Percentiles rank a stretch among this genome's conserved stretches.
Conservation (phyloP, 75 land plant species). For the Cupressus sempervirens region DNA sequence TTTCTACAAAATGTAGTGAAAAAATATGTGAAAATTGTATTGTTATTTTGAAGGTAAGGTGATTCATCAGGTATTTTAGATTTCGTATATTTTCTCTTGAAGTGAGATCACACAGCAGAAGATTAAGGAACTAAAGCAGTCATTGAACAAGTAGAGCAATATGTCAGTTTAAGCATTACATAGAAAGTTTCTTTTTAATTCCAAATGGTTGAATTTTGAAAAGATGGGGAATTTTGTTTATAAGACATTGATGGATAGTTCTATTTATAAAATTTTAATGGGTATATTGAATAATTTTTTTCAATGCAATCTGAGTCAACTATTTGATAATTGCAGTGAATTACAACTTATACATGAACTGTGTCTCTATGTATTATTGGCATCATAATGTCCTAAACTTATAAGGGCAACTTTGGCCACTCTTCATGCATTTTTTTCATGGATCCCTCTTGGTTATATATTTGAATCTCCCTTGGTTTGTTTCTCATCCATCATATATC, state of each 20-base stretch:
- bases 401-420: too few species aligned
- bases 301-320: background rate
- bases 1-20: conserved; percentile 95
- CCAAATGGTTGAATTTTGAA: too few species aligned
- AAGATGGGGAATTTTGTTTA: too few species aligned
- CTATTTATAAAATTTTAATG: background rate
- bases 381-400: too few species aligned
- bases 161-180: background rate
- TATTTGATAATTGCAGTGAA: conserved; percentile 54
- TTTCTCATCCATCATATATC: conserved; percentile 1
- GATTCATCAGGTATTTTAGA: background rate
- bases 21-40: too few species aligned
- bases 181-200: background rate
- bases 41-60: conserved; percentile 80
- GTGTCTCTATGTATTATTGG: too few species aligned
- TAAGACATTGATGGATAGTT: too few species aligned
- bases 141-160: conserved; percentile 70
- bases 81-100: conserved; percentile 56
- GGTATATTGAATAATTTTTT: background rate
- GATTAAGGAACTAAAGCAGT: conserved; percentile 93
- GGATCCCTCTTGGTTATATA: conserved; percentile 96
- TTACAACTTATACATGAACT: conserved; percentile 98
- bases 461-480: conserved; percentile 91
- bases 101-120: conserved; percentile 98
- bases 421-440: conserved; percentile 95